A percentile compares a stretch with the other conserved stretches of the same genome.
Evolutionary conservation across 176 grass and related monocot species (phyloP).

Genomic region (Eragrostis nindensis): DNA sequence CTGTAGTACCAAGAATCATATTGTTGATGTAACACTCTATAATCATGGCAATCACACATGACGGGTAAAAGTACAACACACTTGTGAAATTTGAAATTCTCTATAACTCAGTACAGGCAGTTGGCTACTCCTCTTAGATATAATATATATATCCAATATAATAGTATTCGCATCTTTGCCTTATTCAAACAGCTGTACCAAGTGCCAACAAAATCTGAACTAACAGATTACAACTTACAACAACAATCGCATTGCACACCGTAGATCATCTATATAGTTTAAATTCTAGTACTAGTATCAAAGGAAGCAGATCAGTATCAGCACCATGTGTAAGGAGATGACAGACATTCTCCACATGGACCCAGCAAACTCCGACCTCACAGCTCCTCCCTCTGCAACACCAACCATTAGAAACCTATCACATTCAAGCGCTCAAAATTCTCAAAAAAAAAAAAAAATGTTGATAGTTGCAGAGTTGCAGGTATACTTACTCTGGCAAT

Average conservation of each 20-base stretch:
- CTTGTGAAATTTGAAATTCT: not conserved
- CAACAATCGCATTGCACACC: constrained; percentile 17
- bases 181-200: constrained; percentile 42
- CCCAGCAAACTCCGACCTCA: not conserved
- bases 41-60: not conserved
- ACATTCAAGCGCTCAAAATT: not conserved
- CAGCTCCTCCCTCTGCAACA: constrained; percentile 53
- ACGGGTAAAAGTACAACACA: constrained; percentile 48
- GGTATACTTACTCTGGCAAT: constrained; percentile 57
- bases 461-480: not conserved
- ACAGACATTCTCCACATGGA: constrained; percentile 46
- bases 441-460: too few relatives aligned
- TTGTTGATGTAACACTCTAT: too few relatives aligned
- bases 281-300: constrained; percentile 28
- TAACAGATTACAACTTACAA: constrained; percentile 15
- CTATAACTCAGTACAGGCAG: not conserved
- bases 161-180: not conserved
- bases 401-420: constrained; percentile 23
- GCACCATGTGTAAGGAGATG: constrained; percentile 48
- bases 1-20: constrained; percentile 29
- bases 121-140: too few relatives aligned
- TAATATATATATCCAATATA: not conserved
- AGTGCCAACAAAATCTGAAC: constrained; percentile 20
- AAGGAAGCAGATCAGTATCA: constrained; percentile 54
- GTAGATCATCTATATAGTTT: constrained; percentile 7